These are phyloP conservation scores for Podaxis rugospora DNA, from an alignment of 768 basidiomycete species.

Conservation along the genomic window DNA sequence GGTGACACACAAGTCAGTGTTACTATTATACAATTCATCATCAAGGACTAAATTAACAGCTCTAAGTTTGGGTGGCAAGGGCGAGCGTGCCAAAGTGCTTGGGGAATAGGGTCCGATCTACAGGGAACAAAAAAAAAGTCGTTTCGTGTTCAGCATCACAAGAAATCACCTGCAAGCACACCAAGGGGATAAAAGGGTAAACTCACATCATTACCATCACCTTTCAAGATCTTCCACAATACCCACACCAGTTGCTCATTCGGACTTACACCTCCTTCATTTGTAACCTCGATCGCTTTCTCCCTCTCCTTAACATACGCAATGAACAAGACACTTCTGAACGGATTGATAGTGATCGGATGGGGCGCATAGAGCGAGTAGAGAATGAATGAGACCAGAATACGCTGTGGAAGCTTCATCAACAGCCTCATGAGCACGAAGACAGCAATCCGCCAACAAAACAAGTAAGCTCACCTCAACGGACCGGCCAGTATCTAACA, in stretches of 20 bases:
- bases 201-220: conserved; percentile 77
- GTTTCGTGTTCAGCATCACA: conserved; percentile 4
- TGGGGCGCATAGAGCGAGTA: conserved; percentile 79
- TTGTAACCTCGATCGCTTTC: conserved; percentile 49
- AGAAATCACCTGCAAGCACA: background rate
- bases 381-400: conserved; percentile 75
- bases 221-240: conserved; percentile 81
- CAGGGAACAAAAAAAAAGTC: conserved; percentile 19
- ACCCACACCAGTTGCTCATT: conserved; percentile 85
- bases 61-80: conserved; percentile 70
- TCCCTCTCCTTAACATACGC: conserved; percentile 68
- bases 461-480: conserved; percentile 45
- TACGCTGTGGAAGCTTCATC: conserved; percentile 61
- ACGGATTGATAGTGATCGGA: conserved; percentile 77
- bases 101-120: conserved; percentile 84
- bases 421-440: background rate
- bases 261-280: conserved; percentile 43
- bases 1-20: conserved; percentile 41
- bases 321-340: conserved; percentile 67
- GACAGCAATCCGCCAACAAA: background rate
- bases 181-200: background rate
- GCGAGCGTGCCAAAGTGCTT: conserved; percentile 66
- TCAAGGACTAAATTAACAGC: conserved; percentile 68
- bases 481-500: conserved; percentile 51
- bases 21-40: conserved; percentile 52